phyloP scores from a whole-genome alignment of 2,329 filamentous ascomycete species.

The Penicillium glabrum region DNA sequence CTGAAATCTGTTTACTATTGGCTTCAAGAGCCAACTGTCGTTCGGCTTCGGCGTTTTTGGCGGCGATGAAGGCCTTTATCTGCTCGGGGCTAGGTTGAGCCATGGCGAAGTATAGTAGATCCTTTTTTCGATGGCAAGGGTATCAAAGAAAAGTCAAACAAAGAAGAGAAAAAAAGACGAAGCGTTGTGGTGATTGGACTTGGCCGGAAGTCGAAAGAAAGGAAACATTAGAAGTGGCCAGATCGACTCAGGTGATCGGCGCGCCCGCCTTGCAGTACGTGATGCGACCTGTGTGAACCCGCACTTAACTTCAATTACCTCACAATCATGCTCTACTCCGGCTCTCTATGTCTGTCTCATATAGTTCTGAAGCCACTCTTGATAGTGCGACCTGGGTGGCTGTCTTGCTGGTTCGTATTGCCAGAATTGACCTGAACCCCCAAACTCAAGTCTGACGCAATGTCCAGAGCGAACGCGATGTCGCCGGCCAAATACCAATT shows the following conservation, averaged over 20 bases:
- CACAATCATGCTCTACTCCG: not conserved
- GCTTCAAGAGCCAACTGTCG: no score
- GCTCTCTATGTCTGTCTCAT: slow-evolving; percentile 41
- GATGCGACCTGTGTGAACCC: slow-evolving; percentile 1
- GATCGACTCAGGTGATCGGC: slow-evolving; percentile 30
- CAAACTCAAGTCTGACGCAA: slow-evolving; percentile 9
- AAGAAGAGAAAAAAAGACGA: not conserved
- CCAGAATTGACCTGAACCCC: not conserved
- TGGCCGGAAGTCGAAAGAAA: slow-evolving; percentile 1
- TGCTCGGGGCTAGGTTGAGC: slow-evolving; percentile 21
- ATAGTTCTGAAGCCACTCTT: slow-evolving; percentile 38
- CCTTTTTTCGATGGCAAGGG: not conserved
- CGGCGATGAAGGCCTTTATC: no score
- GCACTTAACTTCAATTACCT: not conserved
- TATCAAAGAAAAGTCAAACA: slow-evolving; percentile 1
- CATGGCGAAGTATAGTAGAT: slow-evolving; percentile 26
- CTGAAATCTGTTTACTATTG: no score
- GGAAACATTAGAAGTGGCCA: slow-evolving; percentile 23
- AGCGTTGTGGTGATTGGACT: not conserved
- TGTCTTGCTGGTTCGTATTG: slow-evolving; percentile 37
- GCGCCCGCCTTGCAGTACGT: slow-evolving; percentile 12
- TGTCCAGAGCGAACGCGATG: slow-evolving; percentile 61
- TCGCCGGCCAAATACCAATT: slow-evolving; percentile 59
- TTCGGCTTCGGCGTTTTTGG: no score
- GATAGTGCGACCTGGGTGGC: slow-evolving; percentile 40